Base-by-base conservation (phyloP, 768 basidiomycete species). In the Phylloporus arenicola region DNA sequence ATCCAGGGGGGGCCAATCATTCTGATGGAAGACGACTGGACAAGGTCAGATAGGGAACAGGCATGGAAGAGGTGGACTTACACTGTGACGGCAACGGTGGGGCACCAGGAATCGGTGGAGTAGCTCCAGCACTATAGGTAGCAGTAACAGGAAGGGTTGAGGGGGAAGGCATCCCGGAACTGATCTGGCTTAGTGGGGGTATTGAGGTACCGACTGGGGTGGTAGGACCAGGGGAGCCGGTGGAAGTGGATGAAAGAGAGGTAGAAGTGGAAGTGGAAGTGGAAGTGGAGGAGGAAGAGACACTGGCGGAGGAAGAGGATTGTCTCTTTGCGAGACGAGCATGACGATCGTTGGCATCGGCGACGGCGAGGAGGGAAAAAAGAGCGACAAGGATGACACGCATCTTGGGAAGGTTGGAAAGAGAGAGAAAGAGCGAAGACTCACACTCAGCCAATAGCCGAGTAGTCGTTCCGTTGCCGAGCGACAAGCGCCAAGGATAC, bases 21-120 rank as follows among this genome's bases (percentile, higher is more conserved):
- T 69, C 0, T 65, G 47, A n/a, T 58, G 49, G 62, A 75, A 78
- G 22, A 74, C 69, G 57, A 80, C 80, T 83, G 20, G 6, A 11
- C 10, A 33, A 12, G 14, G 31, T 62, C 29, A 52, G 59, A 53
- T 30, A 4, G 4, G 14, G 41, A 1, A 25, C 24, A 13, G 16
- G 0, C 1, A 20, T 14, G 3, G 31, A 33, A 10, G 10, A 22
- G 11, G 25, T 0, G 2, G 11, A 68, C 77, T 51, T 64, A 86
- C 86, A 82, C n/a, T 75, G 64, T 0, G 77, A 71, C 0, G 91
- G 91, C 10, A 92, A 70, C 3, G 68, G 52, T 2, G 86, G 86
- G 1, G 80, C 91, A 51, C 85, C 84, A 29, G 78, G 59, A 37
- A 86, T 70, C 1, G 85, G 80, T 3, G 84, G 77, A 1, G 73